Base-by-base conservation (phyloP, 305 asterid genomes). In the Petunia hybrid region DNA sequence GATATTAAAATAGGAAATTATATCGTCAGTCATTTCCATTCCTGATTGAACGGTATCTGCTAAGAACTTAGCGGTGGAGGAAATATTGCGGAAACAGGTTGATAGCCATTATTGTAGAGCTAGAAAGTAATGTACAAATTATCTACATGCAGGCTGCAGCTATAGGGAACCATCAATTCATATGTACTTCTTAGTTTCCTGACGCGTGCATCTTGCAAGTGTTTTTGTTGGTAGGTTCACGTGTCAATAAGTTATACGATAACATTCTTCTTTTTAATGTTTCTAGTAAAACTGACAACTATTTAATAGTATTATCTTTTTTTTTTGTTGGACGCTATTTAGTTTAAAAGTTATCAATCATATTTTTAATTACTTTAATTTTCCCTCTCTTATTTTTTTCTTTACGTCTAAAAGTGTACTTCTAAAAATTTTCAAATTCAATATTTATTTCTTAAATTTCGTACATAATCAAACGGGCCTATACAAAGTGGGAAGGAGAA, bases 11-110 rank as follows among this genome's bases (percentile, higher is more conserved):
- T 4, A 65, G 46, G 40, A 68, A 68, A 42, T 3, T 42, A 8
- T 22, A 68, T 68, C 1, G 56, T 22, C 56, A 9, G 22, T 68
- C 57, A 68, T 42, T 68, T 43, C 16, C 2, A 16, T 68, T 56
- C 40, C 40, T 8, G 57, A 13, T 68, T 38, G 39, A 16, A n/a
- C 39, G 76, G n/a, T 68, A 68, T 68, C n/a, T 42, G 56, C 76
- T 68, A 68, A 16, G 39, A 68, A 68, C 2, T 16, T 68, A 16
- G 56, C 16, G 76, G 76, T 68, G n/a, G 56, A 68, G n/a, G 14
- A 6, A 40, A 66, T 8, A 40, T 4, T 39, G 12, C 3, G 16
- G 9, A n/a, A 57, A 57, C 63, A 57, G 6, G 56, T 48, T 48
- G 73, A 66, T 14, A 66, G 10, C 56, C 36, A 68, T 68, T 68